Base-by-base conservation (phyloP, 805 yeast genomes). In the Starmera dryadoides region DNA sequence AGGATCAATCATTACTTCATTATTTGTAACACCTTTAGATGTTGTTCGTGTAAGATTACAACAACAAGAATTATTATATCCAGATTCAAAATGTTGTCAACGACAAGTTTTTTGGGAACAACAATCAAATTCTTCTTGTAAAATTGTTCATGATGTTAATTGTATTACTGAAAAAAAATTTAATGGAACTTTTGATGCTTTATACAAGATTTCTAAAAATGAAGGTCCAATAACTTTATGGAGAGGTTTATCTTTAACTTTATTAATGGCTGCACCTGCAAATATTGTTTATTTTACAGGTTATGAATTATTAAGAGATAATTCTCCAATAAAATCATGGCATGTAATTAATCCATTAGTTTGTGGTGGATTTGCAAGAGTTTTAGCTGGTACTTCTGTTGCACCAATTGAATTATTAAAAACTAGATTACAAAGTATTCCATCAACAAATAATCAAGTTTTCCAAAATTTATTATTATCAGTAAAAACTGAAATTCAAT, bases 201-300 rank as follows among this genome's bases (percentile, higher is more conserved):
- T 91, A 46, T 47, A 63, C 2, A 71, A 74, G 33, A 88, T 91
- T 33, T 71, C 79, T 4, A 60, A 69, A 23, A 66, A 73, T 20
- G 98, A 93, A 60, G 98, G 98, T 0, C 21, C 77, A 0, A 36
- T 68, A 1, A 81, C 96, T 0, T 65, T 93, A 15, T 93, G 96
- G 91, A 68, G 98, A 39, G 98, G 98, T 0, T 69, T 93, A 8
- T 75, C 91, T 0, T 58, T 91, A 23, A 86, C 95, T 1, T 62
- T 93, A 16, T 42, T 83, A 12, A 93, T 93, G 95, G 86, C 96
- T 0, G 71, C 89, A 1, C 98, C 98, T 1, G 75, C 96, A 1
- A 93, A 91, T 50, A 84, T 93, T 43, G 89, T 93, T 6, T 93
- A 93, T 59, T 93, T 87, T 63, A 84, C 94, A 2, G 96, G 97